Conservation (phyloP, 805 yeast genomes). For the Diddensiella transvaalensis region DNA sequence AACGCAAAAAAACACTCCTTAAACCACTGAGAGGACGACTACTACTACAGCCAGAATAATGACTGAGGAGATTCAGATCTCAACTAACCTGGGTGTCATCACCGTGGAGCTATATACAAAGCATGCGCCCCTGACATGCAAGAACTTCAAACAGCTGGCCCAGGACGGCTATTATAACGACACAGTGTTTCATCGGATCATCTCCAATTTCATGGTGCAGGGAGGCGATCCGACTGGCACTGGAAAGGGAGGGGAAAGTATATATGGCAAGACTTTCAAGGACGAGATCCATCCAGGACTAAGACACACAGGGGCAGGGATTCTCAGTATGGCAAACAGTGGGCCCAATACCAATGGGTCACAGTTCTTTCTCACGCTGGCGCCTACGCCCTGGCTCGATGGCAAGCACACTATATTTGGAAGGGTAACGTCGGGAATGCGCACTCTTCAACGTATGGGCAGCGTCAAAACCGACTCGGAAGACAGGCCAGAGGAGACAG, state of each 20-base stretch:
- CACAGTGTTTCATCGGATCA: conserved; percentile 76
- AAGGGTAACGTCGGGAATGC: conserved; percentile 44
- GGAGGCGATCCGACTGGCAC: conserved; percentile 35
- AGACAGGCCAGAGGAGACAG: conserved; percentile 44
- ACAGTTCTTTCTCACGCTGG: conserved; percentile 85
- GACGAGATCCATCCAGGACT: conserved; percentile 59
- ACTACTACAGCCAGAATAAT: background rate
- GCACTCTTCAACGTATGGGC: conserved; percentile 56
- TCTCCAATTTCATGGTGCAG: conserved; percentile 39
- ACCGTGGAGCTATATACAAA: conserved; percentile 27
- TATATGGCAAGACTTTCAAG: conserved; percentile 72
- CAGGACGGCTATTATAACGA: conserved; percentile 46
- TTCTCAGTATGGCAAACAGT: conserved; percentile 89
- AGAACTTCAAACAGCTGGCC: conserved; percentile 22
- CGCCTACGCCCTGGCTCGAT: conserved; percentile 82
- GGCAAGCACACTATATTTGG: conserved; percentile 93
- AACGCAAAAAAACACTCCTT: background rate
- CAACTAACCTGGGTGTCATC: conserved; percentile 25
- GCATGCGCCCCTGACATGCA: conserved; percentile 30
- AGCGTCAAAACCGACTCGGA: conserved; percentile 43
- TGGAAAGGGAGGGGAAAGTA: conserved; percentile 64
- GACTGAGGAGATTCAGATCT: conserved; percentile 1
- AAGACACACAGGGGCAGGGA: conserved; percentile 73
- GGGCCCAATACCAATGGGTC: conserved; percentile 91
- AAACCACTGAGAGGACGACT: background rate